Evolutionary conservation across 176 grass and related monocot species (phyloP), one percentile per base, ranked within the genome.

Genomic region (Tuctoria greenei): DNA sequence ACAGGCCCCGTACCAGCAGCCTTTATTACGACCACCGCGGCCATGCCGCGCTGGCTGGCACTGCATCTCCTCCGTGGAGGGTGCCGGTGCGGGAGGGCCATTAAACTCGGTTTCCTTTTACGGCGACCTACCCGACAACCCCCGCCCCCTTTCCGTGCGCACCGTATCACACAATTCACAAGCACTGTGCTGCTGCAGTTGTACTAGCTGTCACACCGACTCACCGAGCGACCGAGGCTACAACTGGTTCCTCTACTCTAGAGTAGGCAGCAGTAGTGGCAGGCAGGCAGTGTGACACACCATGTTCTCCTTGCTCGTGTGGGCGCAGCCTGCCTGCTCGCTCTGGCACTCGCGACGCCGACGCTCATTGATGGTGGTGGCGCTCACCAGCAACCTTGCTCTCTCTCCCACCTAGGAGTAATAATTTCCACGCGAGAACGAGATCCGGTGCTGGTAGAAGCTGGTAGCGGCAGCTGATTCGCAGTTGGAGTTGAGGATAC

Each of bases 351-450:
- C 51, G 73, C 2, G 31, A 31, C 31, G 31, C n/a, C 42, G 42
- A 61, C 56, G 64, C 31, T 75, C 86, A 88, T 88, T 88, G 15
- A 88, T 88, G 61, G 44, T 88, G 15, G 83, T 88, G 61, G 44
- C 27, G 55, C 74, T 55, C 65, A 81, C 72, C 71, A 56, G 72
- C 60, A 74, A 11, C 47, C 58, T 78, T 1, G 8, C 38, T 37
- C 76, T 10, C 10, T 4, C 36, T 28, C n/a, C n/a, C n/a, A n/a
- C n/a, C n/a, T n/a, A n/a, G n/a, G n/a, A n/a, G n/a, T n/a, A n/a
- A n/a, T n/a, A n/a, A n/a, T n/a, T n/a, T n/a, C n/a, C n/a, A n/a
- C n/a, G n/a, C n/a, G n/a, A n/a, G n/a, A n/a, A n/a, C 39, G 35
- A 26, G n/a, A 81, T 71, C 58, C 20, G 35, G 16, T 23, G 55